phyloP scores from a whole-genome alignment of 768 basidiomycete species.

The Mycena crocata region DNA sequence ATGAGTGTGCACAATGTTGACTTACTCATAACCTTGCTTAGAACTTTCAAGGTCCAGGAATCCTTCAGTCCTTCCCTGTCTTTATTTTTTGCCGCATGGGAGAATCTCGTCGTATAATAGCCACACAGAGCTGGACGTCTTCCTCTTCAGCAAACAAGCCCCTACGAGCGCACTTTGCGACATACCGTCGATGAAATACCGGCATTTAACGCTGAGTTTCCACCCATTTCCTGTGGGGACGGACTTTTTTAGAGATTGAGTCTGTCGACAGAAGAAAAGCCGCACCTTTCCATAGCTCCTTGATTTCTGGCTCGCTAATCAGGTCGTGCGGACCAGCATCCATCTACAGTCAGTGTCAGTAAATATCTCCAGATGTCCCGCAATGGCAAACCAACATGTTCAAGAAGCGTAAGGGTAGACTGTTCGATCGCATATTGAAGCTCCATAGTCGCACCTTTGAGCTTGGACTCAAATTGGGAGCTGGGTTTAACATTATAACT shows the following conservation, averaged over 20 bases:
- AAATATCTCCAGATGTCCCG: too few relatives aligned
- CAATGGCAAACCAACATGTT: conserved; percentile 8
- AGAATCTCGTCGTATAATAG: conserved; percentile 30
- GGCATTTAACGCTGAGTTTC: conserved; percentile 39
- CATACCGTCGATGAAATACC: conserved; percentile 41
- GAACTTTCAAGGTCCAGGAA: conserved; percentile 38
- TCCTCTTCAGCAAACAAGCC: background rate
- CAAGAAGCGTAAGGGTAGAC: conserved; percentile 30
- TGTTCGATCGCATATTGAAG: conserved; percentile 31
- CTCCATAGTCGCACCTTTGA: conserved; percentile 28
- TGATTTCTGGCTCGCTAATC: conserved; percentile 37
- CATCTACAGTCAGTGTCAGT: conserved; percentile 25
- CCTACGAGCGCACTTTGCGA: background rate
- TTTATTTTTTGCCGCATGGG: background rate
- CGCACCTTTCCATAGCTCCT: conserved; percentile 38
- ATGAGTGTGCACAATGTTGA: background rate
- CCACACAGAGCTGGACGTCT: conserved; percentile 30
- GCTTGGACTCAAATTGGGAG: conserved; percentile 33
- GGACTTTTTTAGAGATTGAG: background rate
- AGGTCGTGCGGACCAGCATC: conserved; percentile 41
- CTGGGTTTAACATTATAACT: conserved; percentile 9
- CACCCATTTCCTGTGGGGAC: conserved; percentile 23
- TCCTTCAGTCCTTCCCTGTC: conserved; percentile 23
- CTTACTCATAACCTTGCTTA: conserved; percentile 40
- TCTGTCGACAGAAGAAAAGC: background rate